Conservation (phyloP, 768 basidiomycete species). For the Agrocybe pediades region DNA sequence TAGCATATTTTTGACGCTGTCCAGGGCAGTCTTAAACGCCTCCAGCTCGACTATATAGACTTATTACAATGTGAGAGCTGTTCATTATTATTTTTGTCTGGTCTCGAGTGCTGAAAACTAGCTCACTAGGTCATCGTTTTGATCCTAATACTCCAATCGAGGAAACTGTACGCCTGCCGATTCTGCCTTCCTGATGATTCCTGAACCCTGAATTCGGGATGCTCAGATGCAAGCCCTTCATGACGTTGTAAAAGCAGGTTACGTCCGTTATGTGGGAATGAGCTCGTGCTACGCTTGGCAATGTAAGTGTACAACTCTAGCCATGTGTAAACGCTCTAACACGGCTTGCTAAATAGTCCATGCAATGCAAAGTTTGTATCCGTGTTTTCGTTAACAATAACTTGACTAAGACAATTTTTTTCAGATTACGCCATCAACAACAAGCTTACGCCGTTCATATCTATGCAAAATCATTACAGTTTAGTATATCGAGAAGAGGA, state of each 20-base stretch:
- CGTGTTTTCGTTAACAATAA: not conserved
- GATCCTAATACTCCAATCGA: constrained; percentile 60
- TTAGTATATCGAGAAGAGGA: constrained; percentile 67
- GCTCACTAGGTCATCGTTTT: constrained; percentile 51
- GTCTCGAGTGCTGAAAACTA: not conserved
- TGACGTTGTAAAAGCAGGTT: constrained; percentile 65
- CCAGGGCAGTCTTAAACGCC: constrained; percentile 60
- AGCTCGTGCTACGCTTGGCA: constrained; percentile 58
- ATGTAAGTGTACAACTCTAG: constrained; percentile 34
- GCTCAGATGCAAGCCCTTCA: constrained; percentile 66
- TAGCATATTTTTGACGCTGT: constrained; percentile 74
- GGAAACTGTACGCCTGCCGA: constrained; percentile 50
- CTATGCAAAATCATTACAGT: constrained; percentile 69
- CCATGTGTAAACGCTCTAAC: not conserved
- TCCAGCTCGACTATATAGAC: constrained; percentile 79
- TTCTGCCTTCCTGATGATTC: not conserved
- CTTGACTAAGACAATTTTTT: not conserved
- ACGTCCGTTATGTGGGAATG: constrained; percentile 65
- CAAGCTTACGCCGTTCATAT: constrained; percentile 59
- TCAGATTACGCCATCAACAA: constrained; percentile 62
- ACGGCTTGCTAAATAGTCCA: constrained; percentile 38
- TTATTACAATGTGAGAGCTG: constrained; percentile 67
- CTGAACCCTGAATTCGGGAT: not conserved
- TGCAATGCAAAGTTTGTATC: constrained; percentile 54
- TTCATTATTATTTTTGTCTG: not conserved